A percentile compares a stretch with the other conserved stretches of the same genome.
Conservation (phyloP, 331 rosid genomes). For the Spiraea crenata region DNA sequence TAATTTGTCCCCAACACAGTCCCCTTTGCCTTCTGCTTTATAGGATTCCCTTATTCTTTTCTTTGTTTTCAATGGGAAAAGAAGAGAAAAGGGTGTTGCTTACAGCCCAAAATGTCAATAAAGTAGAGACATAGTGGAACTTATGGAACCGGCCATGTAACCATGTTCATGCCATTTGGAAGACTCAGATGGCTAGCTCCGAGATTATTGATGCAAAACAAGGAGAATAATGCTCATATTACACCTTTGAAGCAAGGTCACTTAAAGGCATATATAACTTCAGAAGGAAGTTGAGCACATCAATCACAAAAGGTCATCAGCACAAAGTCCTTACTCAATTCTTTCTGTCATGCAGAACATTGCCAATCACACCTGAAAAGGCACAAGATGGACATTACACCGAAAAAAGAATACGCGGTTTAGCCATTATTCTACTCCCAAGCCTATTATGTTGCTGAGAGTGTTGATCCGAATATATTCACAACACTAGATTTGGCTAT, state of each 20-base stretch:
- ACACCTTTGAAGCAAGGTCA: slow-evolving; percentile 12
- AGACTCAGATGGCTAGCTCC: neutral
- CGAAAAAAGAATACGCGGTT: slow-evolving; percentile 10
- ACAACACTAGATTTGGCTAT: neutral
- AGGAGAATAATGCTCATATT: slow-evolving; percentile 20
- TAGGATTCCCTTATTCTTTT: slow-evolving; percentile 42
- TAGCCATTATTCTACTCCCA: neutral
- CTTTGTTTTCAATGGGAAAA: slow-evolving; percentile 35
- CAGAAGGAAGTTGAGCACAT: slow-evolving; percentile 43
- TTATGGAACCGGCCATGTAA: neutral
- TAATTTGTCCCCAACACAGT: slow-evolving; percentile 19
- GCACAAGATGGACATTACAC: slow-evolving; percentile 27
- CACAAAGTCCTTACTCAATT: slow-evolving; percentile 6
- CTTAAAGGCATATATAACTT: slow-evolving; percentile 11
- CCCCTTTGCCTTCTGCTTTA: slow-evolving; percentile 21
- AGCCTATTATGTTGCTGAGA: neutral
- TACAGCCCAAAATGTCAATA: slow-evolving; percentile 34
- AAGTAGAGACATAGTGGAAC: slow-evolving; percentile 7
- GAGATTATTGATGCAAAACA: slow-evolving; percentile 10
- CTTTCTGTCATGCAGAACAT: slow-evolving; percentile 8
- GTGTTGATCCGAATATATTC: neutral
- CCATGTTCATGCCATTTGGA: neutral
- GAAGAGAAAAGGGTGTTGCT: slow-evolving; percentile 8
- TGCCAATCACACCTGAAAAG: slow-evolving; percentile 22
- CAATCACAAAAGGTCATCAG: neutral